Evolutionary conservation across 1,139 yeast genomes (phyloP).

Genomic region (Pichia sp.): DNA sequence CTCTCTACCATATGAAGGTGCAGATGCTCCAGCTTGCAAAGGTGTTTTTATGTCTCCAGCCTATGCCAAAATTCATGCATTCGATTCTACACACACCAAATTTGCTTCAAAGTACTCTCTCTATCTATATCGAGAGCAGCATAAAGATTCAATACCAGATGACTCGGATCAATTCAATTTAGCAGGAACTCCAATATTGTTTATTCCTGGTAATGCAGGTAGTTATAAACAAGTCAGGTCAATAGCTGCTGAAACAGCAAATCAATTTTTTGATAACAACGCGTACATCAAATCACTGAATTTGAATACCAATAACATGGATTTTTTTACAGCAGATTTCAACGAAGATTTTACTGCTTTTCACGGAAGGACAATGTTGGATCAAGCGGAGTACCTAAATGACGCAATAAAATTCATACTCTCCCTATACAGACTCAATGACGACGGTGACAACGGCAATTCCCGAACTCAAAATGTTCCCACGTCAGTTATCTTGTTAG

Average conservation of each 20-base stretch:
- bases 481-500: slow-evolving; percentile 70
- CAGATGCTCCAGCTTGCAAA: slow-evolving; percentile 40
- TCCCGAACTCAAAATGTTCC: slow-evolving; percentile 44
- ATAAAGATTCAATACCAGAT: slow-evolving; percentile 54
- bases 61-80: slow-evolving; percentile 66
- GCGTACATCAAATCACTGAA: slow-evolving; percentile 13
- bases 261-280: slow-evolving; percentile 41
- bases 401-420: slow-evolving; percentile 80
- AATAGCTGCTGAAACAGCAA: slow-evolving; percentile 75
- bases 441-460: slow-evolving; percentile 25
- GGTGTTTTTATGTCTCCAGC: slow-evolving; percentile 72
- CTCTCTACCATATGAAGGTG: slow-evolving; percentile 25
- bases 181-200: slow-evolving; percentile 80
- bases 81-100: slow-evolving; percentile 66
- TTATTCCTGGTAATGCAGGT: slow-evolving; percentile 98
- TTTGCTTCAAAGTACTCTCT: slow-evolving; percentile 77
- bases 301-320: slow-evolving; percentile 45
- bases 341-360: slow-evolving; percentile 96
- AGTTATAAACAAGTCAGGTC: slow-evolving; percentile 86
- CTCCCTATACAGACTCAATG: slow-evolving; percentile 46
- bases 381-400: slow-evolving; percentile 89
- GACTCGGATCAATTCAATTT: slow-evolving; percentile 38
- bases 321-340: slow-evolving; percentile 87
- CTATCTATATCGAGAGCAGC: slow-evolving; percentile 75
- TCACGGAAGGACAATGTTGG: slow-evolving; percentile 88